Percentiles rank a stretch among this genome's conserved stretches.
phyloP scores from a whole-genome alignment of 2,329 filamentous ascomycete species.

The Paraphoma sp. region DNA sequence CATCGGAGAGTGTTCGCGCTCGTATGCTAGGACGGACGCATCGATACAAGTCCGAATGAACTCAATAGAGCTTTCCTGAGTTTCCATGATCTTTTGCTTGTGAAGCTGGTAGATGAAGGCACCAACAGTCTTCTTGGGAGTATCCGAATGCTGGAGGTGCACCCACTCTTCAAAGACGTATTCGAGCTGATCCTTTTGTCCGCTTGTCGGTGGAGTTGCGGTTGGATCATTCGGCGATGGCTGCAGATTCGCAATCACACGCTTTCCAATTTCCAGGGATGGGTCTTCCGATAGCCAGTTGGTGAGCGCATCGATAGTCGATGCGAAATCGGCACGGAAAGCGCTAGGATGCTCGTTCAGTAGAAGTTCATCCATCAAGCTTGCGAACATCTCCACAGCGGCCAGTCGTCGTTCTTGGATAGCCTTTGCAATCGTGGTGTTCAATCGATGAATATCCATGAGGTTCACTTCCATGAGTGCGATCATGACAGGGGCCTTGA shows the following conservation, averaged over 20 bases:
- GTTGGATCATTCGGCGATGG: conserved; percentile 61
- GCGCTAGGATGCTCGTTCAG: conserved; percentile 79
- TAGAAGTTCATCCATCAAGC: conserved; percentile 78
- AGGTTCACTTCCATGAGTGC: conserved; percentile 66
- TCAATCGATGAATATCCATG: conserved; percentile 65
- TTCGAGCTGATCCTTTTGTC: conserved; percentile 82
- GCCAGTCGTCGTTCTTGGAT: conserved; percentile 73
- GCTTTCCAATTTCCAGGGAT: conserved; percentile 68
- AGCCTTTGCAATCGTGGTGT: conserved; percentile 73
- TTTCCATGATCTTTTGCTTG: conserved; percentile 72
- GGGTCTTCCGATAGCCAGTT: conserved; percentile 80
- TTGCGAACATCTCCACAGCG: conserved; percentile 80
- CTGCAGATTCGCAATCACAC: conserved; percentile 72
- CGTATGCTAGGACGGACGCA: conserved; percentile 77
- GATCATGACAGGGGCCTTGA: conserved; percentile 67
- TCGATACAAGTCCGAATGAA: conserved; percentile 87
- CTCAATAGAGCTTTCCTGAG: conserved; percentile 75
- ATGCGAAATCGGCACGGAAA: conserved; percentile 83
- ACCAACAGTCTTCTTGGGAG: conserved; percentile 72
- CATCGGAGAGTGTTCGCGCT: conserved; percentile 69
- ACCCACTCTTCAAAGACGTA: conserved; percentile 98
- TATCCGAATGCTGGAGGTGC: conserved; percentile 77
- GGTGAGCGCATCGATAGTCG: conserved; percentile 81
- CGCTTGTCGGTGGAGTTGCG: conserved; percentile 62
- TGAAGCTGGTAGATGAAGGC: conserved; percentile 88